phyloP scores from a whole-genome alignment of 1,139 yeast genomes.

The Hansenula sp. region DNA sequence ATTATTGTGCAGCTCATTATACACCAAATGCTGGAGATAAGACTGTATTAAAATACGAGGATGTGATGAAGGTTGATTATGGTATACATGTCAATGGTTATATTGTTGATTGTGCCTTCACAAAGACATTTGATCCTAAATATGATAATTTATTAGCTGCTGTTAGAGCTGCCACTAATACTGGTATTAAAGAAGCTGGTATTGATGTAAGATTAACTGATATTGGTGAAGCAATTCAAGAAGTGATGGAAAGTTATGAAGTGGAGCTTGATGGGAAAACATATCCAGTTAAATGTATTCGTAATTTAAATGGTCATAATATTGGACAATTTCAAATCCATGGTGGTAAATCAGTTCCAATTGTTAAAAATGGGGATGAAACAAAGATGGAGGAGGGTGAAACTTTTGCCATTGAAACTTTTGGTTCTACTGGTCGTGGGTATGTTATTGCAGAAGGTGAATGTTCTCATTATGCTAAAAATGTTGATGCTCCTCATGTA shows the following conservation, averaged over 20 bases:
- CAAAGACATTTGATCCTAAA: constrained; percentile 80
- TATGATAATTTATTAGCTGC: constrained; percentile 80
- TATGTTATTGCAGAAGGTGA: constrained; percentile 85
- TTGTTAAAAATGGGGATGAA: constrained; percentile 86
- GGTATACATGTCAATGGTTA: constrained; percentile 98
- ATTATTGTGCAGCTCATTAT: constrained; percentile 96
- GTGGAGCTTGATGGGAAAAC: constrained; percentile 84
- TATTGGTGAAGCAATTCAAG: constrained; percentile 94
- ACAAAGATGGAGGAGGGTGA: constrained; percentile 99
- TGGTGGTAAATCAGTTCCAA: constrained; percentile 95
- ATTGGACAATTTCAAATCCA: constrained; percentile 82
- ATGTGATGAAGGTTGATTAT: constrained; percentile 94
- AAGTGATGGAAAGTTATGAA: constrained; percentile 95
- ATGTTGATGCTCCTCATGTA: constrained; percentile 36
- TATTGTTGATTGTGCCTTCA: constrained; percentile 93
- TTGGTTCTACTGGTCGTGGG: constrained; percentile 95
- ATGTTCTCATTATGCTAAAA: constrained; percentile 86
- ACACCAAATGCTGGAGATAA: constrained; percentile 96
- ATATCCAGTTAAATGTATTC: constrained; percentile 81
- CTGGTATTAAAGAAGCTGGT: constrained; percentile 92
- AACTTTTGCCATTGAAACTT: constrained; percentile 95
- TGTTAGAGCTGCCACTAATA: constrained; percentile 87
- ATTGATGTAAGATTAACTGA: constrained; percentile 94
- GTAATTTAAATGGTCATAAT: constrained; percentile 92
- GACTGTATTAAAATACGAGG: constrained; percentile 72